Percentiles rank a stretch among this genome's conserved stretches.
These are phyloP conservation scores for Euphorbia schlechtendalii DNA, from an alignment of 441 rosid species.

Conservation along the genomic window DNA sequence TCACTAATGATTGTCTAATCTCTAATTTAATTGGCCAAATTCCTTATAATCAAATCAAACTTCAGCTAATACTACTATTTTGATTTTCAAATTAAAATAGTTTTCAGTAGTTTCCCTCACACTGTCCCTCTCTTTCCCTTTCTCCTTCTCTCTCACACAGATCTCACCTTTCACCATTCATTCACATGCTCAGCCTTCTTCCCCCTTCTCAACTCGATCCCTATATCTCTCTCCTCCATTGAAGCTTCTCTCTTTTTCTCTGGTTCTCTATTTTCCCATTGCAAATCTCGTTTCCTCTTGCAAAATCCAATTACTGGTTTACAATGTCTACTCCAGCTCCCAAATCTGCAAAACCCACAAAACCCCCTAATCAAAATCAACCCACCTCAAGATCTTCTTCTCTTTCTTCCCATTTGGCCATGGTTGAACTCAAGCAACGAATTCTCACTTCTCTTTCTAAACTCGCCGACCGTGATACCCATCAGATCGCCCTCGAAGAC, in stretches of 20 bases:
- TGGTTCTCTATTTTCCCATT: background rate
- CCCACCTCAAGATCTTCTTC: slow-evolving; percentile 45
- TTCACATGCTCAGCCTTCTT: background rate
- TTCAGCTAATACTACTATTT: too few species aligned
- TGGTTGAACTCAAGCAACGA: slow-evolving; percentile 88
- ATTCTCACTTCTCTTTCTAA: slow-evolving; percentile 77
- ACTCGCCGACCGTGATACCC: slow-evolving; percentile 87
- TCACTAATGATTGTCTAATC: too few species aligned
- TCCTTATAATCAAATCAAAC: too few species aligned
- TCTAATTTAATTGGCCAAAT: too few species aligned
- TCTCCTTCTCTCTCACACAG: background rate
- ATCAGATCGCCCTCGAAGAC: slow-evolving; percentile 93
- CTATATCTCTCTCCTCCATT: background rate
- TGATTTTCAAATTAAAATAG: slow-evolving; percentile 11
- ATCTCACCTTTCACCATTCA: background rate
- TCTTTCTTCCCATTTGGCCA: slow-evolving; percentile 73
- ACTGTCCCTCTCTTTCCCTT: slow-evolving; percentile 11
- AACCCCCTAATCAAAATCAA: slow-evolving; percentile 30
- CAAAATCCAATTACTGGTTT: background rate
- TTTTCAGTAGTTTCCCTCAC: slow-evolving; percentile 22
- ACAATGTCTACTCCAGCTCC: slow-evolving; percentile 51
- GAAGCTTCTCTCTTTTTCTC: slow-evolving; percentile 2
- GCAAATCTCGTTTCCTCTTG: background rate
- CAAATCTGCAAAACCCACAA: slow-evolving; percentile 43
- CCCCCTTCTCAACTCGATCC: background rate